phyloP scores from a whole-genome alignment of 176 grass and related monocot genomes.

The Oryza australiensis region DNA sequence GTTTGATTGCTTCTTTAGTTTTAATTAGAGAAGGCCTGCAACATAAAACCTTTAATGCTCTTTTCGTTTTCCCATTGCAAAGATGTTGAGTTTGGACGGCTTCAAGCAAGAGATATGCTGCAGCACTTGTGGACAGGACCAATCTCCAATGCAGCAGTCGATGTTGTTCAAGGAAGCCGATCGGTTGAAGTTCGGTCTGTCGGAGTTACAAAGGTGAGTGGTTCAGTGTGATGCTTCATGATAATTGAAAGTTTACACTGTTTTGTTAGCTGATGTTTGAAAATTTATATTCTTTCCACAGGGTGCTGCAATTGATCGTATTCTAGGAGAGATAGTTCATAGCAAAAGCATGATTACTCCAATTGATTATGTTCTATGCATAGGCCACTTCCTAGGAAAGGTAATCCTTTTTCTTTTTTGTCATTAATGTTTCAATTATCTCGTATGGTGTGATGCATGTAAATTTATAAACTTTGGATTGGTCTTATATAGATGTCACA shows the following conservation, averaged over 20 bases:
- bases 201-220: constrained; percentile 91
- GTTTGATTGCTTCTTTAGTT: constrained; percentile 12
- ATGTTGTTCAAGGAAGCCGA: constrained; percentile 98
- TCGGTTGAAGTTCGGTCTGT: constrained; percentile 98
- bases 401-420: constrained; percentile 45
- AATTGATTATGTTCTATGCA: constrained; percentile 94
- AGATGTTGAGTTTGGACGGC: constrained; percentile 98
- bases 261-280: constrained; percentile 30
- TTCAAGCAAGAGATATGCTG: constrained; percentile 99
- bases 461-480: constrained; percentile 7
- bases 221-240: constrained; percentile 20
- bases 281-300: constrained; percentile 37
- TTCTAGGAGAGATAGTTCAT: constrained; percentile 97
- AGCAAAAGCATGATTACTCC: constrained; percentile 96
- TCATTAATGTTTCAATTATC: neutral
- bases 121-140: constrained; percentile 98
- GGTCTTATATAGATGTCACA: neutral
- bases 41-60: constrained; percentile 23
- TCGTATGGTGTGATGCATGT: neutral
- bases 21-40: neutral
- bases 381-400: constrained; percentile 98
- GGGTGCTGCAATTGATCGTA: constrained; percentile 98
- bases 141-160: constrained; percentile 96
- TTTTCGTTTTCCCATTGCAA: constrained; percentile 23
- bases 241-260: neutral